Evolutionary conservation across 257 asterid species (phyloP).

Genomic region (Fraxinus pennsylvanica): DNA sequence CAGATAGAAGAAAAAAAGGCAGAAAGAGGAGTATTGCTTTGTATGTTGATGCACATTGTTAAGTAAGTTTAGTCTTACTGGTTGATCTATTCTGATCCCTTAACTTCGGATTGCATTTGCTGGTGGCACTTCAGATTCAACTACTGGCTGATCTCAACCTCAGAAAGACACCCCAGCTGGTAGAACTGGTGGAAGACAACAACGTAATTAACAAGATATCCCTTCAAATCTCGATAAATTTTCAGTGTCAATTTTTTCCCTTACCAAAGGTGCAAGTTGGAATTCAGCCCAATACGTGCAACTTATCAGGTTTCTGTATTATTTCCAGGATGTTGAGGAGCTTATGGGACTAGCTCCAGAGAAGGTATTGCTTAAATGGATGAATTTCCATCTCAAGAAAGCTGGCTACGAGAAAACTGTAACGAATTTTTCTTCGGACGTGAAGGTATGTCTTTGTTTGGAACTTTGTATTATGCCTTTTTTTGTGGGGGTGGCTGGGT

Average conservation of each 20-base stretch:
- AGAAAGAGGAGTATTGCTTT: slow-evolving; percentile 9
- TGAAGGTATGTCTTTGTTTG: slow-evolving; percentile 58
- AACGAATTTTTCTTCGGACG: slow-evolving; percentile 83
- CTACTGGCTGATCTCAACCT: slow-evolving; percentile 97
- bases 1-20: slow-evolving; percentile 8
- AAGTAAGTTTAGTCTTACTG: slow-evolving; percentile 20
- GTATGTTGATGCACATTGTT: neutral
- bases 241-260: neutral
- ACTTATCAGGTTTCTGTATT: slow-evolving; percentile 37
- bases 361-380: slow-evolving; percentile 87
- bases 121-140: slow-evolving; percentile 69
- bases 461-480: neutral
- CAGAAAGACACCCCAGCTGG: slow-evolving; percentile 95
- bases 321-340: slow-evolving; percentile 90
- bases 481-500: neutral
- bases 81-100: slow-evolving; percentile 26
- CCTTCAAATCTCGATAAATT: slow-evolving; percentile 22
- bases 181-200: slow-evolving; percentile 93
- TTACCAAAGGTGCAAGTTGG: slow-evolving; percentile 21
- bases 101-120: slow-evolving; percentile 24
- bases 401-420: slow-evolving; percentile 86
- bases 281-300: slow-evolving; percentile 28
- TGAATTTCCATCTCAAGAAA: slow-evolving; percentile 95
- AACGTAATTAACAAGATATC: slow-evolving; percentile 46
- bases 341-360: slow-evolving; percentile 98